These are phyloP conservation scores for Xylaria sp. DNA, from an alignment of 2,329 filamentous ascomycete genomes.

Conservation along the genomic window DNA sequence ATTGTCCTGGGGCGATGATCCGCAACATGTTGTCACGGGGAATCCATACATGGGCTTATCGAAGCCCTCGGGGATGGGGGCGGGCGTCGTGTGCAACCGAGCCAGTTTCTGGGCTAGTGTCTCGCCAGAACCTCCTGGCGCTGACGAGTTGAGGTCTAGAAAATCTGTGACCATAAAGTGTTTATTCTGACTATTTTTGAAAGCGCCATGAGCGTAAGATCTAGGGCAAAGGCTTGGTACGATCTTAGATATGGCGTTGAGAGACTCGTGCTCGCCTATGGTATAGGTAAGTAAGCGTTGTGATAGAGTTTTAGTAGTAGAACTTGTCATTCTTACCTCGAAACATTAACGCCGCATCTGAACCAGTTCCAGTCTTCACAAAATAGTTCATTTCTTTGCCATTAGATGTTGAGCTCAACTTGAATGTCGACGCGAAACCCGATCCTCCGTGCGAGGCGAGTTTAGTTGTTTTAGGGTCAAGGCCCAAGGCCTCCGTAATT, in stretches of 20 bases:
- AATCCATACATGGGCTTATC: slow-evolving; percentile 80
- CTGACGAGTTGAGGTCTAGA: slow-evolving; percentile 68
- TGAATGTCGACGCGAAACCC: slow-evolving; percentile 75
- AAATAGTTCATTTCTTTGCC: slow-evolving; percentile 69
- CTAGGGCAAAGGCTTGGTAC: slow-evolving; percentile 81
- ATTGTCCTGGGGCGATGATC: slow-evolving; percentile 85
- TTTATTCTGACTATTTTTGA: slow-evolving; percentile 60
- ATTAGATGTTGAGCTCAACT: slow-evolving; percentile 58
- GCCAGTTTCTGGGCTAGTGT: slow-evolving; percentile 81
- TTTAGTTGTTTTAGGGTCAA: slow-evolving; percentile 64
- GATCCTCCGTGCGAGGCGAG: slow-evolving; percentile 72
- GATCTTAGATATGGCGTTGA: slow-evolving; percentile 79
- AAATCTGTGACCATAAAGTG: slow-evolving; percentile 81
- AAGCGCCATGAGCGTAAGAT: slow-evolving; percentile 76
- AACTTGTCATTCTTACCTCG: slow-evolving; percentile 57
- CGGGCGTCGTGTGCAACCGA: slow-evolving; percentile 79
- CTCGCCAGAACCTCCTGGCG: slow-evolving; percentile 57
- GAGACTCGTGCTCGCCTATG: slow-evolving; percentile 80
- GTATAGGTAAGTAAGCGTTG: slow-evolving; percentile 14
- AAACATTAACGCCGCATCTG: slow-evolving; percentile 74
- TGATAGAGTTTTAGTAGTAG: not conserved
- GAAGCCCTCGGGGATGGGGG: slow-evolving; percentile 70
- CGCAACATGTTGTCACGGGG: slow-evolving; percentile 85
- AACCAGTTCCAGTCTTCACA: slow-evolving; percentile 74
- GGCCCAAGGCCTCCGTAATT: slow-evolving; percentile 67